Evolutionary conservation across 176 grass and related monocot species (phyloP).

Genomic region (Sorghum bicolor): DNA sequence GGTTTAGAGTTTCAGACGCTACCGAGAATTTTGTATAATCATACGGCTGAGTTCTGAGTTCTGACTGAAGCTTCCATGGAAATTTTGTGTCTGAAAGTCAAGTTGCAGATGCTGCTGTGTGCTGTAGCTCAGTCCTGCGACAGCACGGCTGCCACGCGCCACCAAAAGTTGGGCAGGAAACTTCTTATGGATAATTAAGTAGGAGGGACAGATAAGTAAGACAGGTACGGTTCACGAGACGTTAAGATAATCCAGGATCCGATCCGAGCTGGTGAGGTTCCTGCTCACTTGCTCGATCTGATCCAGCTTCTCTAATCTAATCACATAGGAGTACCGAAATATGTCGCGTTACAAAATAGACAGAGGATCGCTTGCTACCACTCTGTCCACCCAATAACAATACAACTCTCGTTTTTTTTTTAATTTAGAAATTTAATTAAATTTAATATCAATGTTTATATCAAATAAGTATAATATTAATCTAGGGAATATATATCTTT

Average conservation of each 20-base stretch:
- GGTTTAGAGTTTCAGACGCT: neutral
- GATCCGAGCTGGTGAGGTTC: neutral
- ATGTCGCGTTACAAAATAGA: too few species aligned
- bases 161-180: conserved; percentile 15
- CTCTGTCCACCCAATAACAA: too few species aligned
- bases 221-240: neutral
- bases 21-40: neutral
- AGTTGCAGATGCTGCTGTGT: neutral
- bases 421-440: too few species aligned
- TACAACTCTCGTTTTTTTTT: too few species aligned
- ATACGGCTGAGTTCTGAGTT: neutral
- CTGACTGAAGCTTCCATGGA: conserved; percentile 23
- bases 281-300: neutral
- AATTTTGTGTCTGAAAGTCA: conserved; percentile 20
- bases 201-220: neutral
- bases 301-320: neutral
- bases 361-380: neutral
- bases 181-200: conserved; percentile 1
- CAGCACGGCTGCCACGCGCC: neutral
- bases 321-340: neutral
- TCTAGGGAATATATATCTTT: too few species aligned
- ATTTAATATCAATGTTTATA: too few species aligned
- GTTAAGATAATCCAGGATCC: neutral
- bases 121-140: neutral
- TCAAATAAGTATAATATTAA: too few species aligned